Conservation (phyloP, 768 basidiomycete species). For the Sistotremastrum suecicum region DNA sequence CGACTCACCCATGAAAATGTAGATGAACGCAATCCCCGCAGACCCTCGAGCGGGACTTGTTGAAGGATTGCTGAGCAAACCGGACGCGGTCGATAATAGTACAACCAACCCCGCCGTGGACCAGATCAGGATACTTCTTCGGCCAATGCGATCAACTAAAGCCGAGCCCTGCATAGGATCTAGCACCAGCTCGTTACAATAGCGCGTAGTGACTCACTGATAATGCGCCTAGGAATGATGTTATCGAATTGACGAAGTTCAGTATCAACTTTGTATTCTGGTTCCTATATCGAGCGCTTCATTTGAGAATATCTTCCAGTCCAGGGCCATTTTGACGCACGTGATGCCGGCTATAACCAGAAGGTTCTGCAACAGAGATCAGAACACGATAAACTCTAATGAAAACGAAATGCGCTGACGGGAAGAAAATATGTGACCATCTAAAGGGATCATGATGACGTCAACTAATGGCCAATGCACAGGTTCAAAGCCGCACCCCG, state of each 20-base stretch:
- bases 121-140: conserved; percentile 29
- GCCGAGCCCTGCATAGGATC: conserved; percentile 23
- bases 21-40: conserved; percentile 35
- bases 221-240: conserved; percentile 27
- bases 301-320: no score
- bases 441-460: no score
- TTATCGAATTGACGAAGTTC: conserved; percentile 39
- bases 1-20: no score
- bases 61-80: conserved; percentile 25
- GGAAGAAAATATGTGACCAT: conserved; percentile 36
- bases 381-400: no score
- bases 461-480: no score
- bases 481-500: conserved; percentile 10
- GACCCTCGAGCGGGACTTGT: conserved; percentile 22
- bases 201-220: conserved; percentile 10
- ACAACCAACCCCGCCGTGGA: conserved; percentile 23
- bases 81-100: conserved; percentile 32
- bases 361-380: conserved; percentile 6
- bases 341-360: conserved; percentile 34
- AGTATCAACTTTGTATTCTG: conserved; percentile 27
- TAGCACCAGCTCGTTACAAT: background rate
- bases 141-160: conserved; percentile 33
- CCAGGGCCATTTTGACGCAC: conserved; percentile 1
- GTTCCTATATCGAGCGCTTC: no score
- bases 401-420: conserved; percentile 7